Evolutionary conservation across 2,329 filamentous ascomycete species (phyloP), one percentile per base, ranked within the genome.

Genomic region (Stagonosporopsis tanaceti): DNA sequence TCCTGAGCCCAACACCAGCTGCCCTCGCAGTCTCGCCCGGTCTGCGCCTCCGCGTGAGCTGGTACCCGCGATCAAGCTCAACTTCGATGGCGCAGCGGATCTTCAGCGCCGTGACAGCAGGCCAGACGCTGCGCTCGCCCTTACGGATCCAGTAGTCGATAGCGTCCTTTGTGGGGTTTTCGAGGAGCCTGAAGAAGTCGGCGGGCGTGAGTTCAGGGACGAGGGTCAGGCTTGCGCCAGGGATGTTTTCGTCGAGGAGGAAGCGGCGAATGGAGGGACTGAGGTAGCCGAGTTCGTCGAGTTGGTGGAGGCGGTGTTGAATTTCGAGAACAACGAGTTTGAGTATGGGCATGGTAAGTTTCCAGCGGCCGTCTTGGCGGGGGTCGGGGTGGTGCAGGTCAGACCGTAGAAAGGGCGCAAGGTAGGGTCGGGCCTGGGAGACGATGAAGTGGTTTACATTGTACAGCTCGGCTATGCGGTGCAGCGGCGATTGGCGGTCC

Each of bases 381-480:
- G 84, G 72, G 82, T 84, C 65, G 0, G 91, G 89, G 4, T 90
- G 89, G 75, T 93, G 90, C 79, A 93, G 87, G 65, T 94, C 91
- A 42, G 89, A 90, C 60, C 89, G 87, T 5, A 96, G 82, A 68
- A 97, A 95, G 0, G 93, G 93, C 27, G 94, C 89, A 15, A 97
- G 82, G 75, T 96, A 97, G 0, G 94, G 94, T 3, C 93, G 85
- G 0, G 94, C 93, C 79, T 97, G 94, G 63, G 91, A 95, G 64
- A 98, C 88, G 63, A 98, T 92, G 78, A 96, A 97, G 79, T 97
- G 93, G 72, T 97, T 96, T 50, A 96, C 91, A 73, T 96, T 96
- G 83, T 95, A 95, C 11, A 94, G 85, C 77, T 94, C 90, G 6
- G 89, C 87, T 28, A 95, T 88, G 37, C 91, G 86, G 51, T 87